Evolutionary conservation across 768 basidiomycete species (phyloP).

Genomic region (Calocybe gangraenosa): DNA sequence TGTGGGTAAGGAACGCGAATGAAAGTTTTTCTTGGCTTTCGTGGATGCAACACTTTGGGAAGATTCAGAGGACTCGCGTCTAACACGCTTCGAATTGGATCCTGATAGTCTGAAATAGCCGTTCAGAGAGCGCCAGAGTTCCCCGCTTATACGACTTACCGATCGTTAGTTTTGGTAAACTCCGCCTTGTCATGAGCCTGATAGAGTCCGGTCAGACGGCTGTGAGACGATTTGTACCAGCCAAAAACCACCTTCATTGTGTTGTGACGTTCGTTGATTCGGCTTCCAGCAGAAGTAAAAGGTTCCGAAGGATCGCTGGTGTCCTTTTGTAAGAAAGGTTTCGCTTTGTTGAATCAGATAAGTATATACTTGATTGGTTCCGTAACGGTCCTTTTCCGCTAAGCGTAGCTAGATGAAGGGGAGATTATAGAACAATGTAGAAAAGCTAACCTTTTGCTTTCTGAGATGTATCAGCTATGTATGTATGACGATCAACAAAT

Average conservation of each 20-base stretch:
- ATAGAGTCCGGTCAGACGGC: background rate
- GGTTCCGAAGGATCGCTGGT: slow-evolving; percentile 12
- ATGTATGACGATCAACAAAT: slow-evolving; percentile 18
- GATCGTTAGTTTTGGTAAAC: slow-evolving; percentile 20
- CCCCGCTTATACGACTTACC: slow-evolving; percentile 17
- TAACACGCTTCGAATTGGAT: slow-evolving; percentile 24
- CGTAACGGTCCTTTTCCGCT: slow-evolving; percentile 23
- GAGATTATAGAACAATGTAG: slow-evolving; percentile 1
- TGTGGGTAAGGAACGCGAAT: slow-evolving; percentile 23
- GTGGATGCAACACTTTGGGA: slow-evolving; percentile 11
- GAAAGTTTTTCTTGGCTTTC: slow-evolving; percentile 21
- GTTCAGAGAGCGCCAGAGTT: background rate
- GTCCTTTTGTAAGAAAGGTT: slow-evolving; percentile 3
- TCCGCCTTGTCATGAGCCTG: slow-evolving; percentile 20
- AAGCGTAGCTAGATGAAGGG: slow-evolving; percentile 10
- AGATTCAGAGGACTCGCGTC: slow-evolving; percentile 16
- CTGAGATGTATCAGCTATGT: slow-evolving; percentile 32
- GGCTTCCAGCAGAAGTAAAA: background rate
- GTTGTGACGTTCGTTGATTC: too few species aligned
- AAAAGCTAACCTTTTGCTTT: slow-evolving; percentile 28
- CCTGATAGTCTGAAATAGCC: slow-evolving; percentile 21
- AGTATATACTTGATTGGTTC: slow-evolving; percentile 16
- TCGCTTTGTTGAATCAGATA: background rate
- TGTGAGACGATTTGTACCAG: too few species aligned
- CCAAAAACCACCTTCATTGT: background rate